These are phyloP conservation scores for Taiozyma sp. DNA, from an alignment of 1,139 yeast genomes.

Conservation along the genomic window DNA sequence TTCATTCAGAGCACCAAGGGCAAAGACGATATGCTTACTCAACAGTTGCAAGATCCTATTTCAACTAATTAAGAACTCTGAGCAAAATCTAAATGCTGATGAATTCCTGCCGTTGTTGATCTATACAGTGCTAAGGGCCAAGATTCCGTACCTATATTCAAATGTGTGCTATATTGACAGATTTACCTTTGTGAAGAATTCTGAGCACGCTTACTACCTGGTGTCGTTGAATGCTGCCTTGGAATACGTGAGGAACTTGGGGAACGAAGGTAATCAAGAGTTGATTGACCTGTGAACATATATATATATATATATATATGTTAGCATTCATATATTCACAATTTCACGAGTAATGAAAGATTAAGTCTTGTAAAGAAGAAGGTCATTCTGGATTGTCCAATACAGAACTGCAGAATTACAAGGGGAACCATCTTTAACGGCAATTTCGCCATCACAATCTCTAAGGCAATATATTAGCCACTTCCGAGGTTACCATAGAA, in stretches of 20 bases:
- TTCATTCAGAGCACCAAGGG: slow-evolving; percentile 88
- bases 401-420: no score
- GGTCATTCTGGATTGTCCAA: no score
- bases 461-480: no score
- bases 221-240: slow-evolving; percentile 24
- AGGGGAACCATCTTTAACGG: no score
- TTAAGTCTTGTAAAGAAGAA: no score
- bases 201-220: slow-evolving; percentile 23
- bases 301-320: background rate
- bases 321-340: background rate
- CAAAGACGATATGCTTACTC: slow-evolving; percentile 84
- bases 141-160: slow-evolving; percentile 60
- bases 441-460: no score
- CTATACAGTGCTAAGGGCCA: slow-evolving; percentile 69
- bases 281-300: background rate
- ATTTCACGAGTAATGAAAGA: background rate
- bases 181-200: slow-evolving; percentile 34
- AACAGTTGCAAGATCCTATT: slow-evolving; percentile 92
- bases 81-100: slow-evolving; percentile 80
- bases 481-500: no score
- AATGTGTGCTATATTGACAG: slow-evolving; percentile 83
- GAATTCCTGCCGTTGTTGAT: slow-evolving; percentile 85
- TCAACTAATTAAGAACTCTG: slow-evolving; percentile 70
- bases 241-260: slow-evolving; percentile 17
- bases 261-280: slow-evolving; percentile 1